Conservation (phyloP, 1,284 basidiomycete genomes). For the Schizophyllum amplum region DNA sequence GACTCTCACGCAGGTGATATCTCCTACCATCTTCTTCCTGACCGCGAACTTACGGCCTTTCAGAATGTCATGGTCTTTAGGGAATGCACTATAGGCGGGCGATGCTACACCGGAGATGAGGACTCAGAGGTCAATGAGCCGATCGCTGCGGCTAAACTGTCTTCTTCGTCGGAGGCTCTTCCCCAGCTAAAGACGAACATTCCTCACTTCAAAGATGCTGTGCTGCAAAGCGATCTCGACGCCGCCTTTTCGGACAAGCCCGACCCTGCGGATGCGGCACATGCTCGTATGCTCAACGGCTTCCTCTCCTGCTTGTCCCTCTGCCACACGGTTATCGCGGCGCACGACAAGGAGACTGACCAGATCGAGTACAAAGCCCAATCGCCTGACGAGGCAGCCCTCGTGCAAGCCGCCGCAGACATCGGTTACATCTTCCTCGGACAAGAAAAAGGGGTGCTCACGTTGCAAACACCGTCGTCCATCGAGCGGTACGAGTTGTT, state of each 20-base stretch:
- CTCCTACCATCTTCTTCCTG: no score
- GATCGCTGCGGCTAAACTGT: conserved; percentile 7
- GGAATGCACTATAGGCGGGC: conserved; percentile 85
- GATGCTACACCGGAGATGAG: conserved; percentile 57
- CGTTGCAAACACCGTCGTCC: conserved; percentile 73
- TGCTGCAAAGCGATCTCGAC: conserved; percentile 41
- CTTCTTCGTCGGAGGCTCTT: background rate
- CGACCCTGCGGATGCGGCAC: conserved; percentile 42
- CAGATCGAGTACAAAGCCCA: conserved; percentile 90
- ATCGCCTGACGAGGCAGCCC: conserved; percentile 93
- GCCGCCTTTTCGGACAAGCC: conserved; percentile 39
- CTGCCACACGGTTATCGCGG: conserved; percentile 91
- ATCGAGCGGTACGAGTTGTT: conserved; percentile 86
- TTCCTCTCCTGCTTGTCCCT: conserved; percentile 93
- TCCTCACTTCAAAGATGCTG: conserved; percentile 48
- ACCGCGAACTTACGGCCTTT: no score
- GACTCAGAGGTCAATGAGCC: conserved; percentile 16
- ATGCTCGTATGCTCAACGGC: conserved; percentile 70
- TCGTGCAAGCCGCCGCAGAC: conserved; percentile 97
- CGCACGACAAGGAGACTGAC: conserved; percentile 60
- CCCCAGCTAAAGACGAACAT: conserved; percentile 2
- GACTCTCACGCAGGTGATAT: conserved; percentile 77
- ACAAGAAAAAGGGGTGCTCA: conserved; percentile 72
- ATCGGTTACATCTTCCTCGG: conserved; percentile 91
- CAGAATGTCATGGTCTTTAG: conserved; percentile 97